Evolutionary conservation across 805 yeast genomes (phyloP), one percentile per base, ranked within the genome.

Genomic region (Kazachstania bromeliacearum): DNA sequence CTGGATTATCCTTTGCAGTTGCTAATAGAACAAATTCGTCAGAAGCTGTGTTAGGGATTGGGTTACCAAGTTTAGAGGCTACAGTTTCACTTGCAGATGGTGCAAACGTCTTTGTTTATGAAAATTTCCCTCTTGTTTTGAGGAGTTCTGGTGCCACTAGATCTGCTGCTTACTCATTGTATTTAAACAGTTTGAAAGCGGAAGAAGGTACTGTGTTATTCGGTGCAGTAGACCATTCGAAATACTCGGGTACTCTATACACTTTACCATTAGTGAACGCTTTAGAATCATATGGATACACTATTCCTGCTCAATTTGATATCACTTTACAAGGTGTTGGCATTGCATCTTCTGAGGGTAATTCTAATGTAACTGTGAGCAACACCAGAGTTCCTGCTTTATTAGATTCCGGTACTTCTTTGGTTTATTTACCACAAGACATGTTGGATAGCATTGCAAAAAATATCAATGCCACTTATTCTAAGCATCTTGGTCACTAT

Each of bases 51-150:
- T 75, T 77, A 31, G 75, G 72, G 33, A 56, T 67, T 6, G 63
- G 70, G 3, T 66, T 79, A 22, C 60, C 71, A 7, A 79, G 75
- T 16, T 68, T 81, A 36, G 94, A 85, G 57, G 64, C 71, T 3
- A 79, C 87, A 3, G 60, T 60, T 41, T 53, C 68, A 1, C 55
- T 59, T 18, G 20, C 7, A 50, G 55, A 18, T 57, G 46, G 52
- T 18, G 7, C 34, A 5, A 18, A 27, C 13, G 13, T 14, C 9
- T 17, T 26, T 26, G 23, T 33, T 16, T 44, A 43, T 26, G 37
- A 33, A 10, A 47, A 47, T 34, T 45, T 50, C 38, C 55, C 55
- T 15, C 22, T 42, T 33, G 31, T 44, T 17, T 35, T 50, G 21
- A 45, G 42, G 24, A 30, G 37, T 7, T 36, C 44, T 13, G 53